Percentiles rank a stretch among this genome's conserved stretches.
These are phyloP conservation scores for Dittrichia graveolens DNA, from an alignment of 129 eudicot species.

Conservation along the genomic window DNA sequence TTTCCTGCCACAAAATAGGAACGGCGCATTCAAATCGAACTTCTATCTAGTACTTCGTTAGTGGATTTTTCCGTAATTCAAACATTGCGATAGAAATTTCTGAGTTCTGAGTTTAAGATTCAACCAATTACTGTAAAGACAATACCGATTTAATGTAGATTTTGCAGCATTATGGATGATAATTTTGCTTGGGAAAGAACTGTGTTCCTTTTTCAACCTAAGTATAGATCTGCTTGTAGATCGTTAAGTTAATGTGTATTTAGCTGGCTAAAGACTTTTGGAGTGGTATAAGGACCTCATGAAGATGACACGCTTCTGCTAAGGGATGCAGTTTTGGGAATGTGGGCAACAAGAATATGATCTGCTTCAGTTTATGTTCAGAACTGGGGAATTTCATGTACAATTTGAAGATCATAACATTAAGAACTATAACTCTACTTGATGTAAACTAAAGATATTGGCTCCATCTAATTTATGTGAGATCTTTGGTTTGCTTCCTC, in stretches of 20 bases:
- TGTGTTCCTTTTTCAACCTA: slow-evolving; percentile 12
- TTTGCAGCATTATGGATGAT: background rate
- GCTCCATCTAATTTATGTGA: background rate
- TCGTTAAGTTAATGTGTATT: background rate
- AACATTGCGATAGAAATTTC: background rate
- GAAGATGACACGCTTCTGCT: slow-evolving; percentile 17
- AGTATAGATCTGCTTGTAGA: slow-evolving; percentile 20
- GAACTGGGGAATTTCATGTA: slow-evolving; percentile 4
- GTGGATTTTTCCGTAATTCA: background rate
- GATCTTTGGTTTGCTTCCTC: background rate
- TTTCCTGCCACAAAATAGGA: background rate
- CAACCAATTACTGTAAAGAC: background rate
- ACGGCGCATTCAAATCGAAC: slow-evolving; percentile 16
- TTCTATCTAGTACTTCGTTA: slow-evolving; percentile 4
- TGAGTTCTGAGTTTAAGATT: background rate
- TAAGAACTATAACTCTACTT: slow-evolving; percentile 1
- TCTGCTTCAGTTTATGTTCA: background rate
- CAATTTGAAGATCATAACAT: background rate
- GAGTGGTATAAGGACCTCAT: slow-evolving; percentile 16
- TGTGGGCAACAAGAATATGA: slow-evolving; percentile 7
- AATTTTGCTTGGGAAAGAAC: background rate
- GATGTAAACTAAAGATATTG: slow-evolving; percentile 2
- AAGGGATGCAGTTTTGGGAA: slow-evolving; percentile 5
- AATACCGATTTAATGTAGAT: background rate
- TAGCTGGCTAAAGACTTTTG: slow-evolving; percentile 1